Conservation (phyloP, 73 alveolate genomes). For the Paramecium tetraurelia region DNA sequence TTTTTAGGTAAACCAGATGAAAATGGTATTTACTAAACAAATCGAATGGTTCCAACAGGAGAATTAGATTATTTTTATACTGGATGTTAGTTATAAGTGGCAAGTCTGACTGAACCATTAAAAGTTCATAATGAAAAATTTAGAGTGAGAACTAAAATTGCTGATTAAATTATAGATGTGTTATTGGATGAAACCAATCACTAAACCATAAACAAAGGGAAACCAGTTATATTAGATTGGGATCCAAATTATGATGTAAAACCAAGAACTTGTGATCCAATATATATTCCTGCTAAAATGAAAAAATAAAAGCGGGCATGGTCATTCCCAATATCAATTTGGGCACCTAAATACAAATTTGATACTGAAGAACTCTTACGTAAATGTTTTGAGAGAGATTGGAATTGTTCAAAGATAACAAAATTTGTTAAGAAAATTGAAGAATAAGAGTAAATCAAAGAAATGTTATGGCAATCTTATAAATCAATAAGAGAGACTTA, state of each 20-base stretch:
- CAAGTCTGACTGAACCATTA: background rate
- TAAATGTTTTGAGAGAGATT: constrained; percentile 54
- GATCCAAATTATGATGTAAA: constrained; percentile 23
- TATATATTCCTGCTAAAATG: constrained; percentile 41
- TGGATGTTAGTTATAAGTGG: background rate
- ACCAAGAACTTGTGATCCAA: constrained; percentile 57
- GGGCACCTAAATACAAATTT: constrained; percentile 53
- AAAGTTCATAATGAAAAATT: constrained; percentile 36
- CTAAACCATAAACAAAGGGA: background rate
- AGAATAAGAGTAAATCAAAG: constrained; percentile 40
- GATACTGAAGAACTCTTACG: constrained; percentile 46
- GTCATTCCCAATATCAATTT: constrained; percentile 55
- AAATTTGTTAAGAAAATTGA: constrained; percentile 46
- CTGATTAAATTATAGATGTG: constrained; percentile 34
- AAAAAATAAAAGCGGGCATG: constrained; percentile 40
- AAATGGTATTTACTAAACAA: background rate
- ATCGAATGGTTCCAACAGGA: constrained; percentile 53
- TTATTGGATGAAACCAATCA: constrained; percentile 36
- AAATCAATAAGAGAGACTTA: constrained; percentile 48
- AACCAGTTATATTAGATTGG: constrained; percentile 37
- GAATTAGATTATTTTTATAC: constrained; percentile 50
- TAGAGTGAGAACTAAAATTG: background rate
- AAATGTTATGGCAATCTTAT: constrained; percentile 33
- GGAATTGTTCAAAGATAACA: constrained; percentile 41
- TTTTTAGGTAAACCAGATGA: constrained; percentile 39